phyloP scores from a whole-genome alignment of 2,329 filamentous ascomycete species.

The Pseudogymnoascus verrucosus region DNA sequence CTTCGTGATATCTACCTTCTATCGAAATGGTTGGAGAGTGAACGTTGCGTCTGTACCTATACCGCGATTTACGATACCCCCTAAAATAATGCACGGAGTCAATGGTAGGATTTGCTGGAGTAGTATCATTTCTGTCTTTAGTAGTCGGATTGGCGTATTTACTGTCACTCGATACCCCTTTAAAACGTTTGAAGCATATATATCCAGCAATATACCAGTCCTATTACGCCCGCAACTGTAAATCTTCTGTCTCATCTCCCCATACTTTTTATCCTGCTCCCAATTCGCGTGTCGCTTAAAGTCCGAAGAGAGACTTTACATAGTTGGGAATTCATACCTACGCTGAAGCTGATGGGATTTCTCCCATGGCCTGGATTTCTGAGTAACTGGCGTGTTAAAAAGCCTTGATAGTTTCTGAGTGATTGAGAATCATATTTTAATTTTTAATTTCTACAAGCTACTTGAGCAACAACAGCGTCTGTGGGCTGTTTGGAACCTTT shows the following conservation, averaged over 20 bases:
- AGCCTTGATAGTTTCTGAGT: not conserved
- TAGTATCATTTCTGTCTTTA: not conserved
- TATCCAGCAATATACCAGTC: slow-evolving; percentile 2
- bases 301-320: not conserved
- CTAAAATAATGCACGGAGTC: not conserved
- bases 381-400: not conserved
- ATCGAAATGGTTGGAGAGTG: not conserved
- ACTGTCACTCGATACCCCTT: slow-evolving; percentile 1
- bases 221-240: not conserved
- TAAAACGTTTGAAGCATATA: not conserved
- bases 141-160: not conserved
- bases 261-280: not conserved
- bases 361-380: not conserved
- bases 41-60: not conserved
- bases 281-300: not conserved
- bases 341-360: not conserved
- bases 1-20: not conserved
- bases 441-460: not conserved
- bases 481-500: not conserved
- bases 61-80: not conserved
- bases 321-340: not conserved
- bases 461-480: not conserved
- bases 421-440: not conserved
- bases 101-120: not conserved
- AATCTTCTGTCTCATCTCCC: not conserved